Base-by-base conservation (phyloP, 352 stramenopile species). In the Globisporangium recalcitrans region DNA sequence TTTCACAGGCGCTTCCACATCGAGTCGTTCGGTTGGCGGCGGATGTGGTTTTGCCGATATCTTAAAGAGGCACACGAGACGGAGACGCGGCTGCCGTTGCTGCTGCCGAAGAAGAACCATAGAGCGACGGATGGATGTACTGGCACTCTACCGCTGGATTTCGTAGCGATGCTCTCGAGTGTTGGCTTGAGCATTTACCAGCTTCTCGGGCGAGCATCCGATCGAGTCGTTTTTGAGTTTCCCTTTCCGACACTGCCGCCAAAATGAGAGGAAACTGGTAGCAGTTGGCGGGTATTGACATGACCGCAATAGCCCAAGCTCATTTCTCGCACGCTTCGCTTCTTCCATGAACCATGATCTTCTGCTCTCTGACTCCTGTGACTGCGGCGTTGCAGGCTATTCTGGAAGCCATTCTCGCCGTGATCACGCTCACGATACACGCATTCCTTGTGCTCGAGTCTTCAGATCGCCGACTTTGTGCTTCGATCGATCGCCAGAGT, bases 51-150 rank as follows among this genome's bases (percentile, higher is more conserved):
- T 40, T 40, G 34, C 19, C 52, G 24, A 16, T 53, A 44, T 62
- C 54, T 53, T 53, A 52, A 62, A 62, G 26, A 62, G 56, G 38
- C 56, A 38, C 21, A 52, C 56, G 40, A 51, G 56, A 54, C 38
- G 16, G 26, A 54, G 56, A 24, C 29, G 40, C 56, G 19, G 40
- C 26, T 44, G n/a, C 6, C 19, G 46, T n/a, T 62, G 40, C 26
- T 62, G n/a, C 2, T 34, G 47, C 22, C 4, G 24, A 40, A 22
- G 56, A 62, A 62, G 52, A 59, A 57, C 51, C 19, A 49, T 44
- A 22, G 31, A 59, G 27, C 31, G 52, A 42, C 48, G 26, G 48
- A 38, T 21, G 11, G 32, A 42, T 58, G 14, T 29, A 47, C 31
- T 48, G 21, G 36, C 52, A 27, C 34, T 59, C 52, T 4, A 40